Conservation (phyloP, 345 rosid species). For the Camelina hispida region DNA sequence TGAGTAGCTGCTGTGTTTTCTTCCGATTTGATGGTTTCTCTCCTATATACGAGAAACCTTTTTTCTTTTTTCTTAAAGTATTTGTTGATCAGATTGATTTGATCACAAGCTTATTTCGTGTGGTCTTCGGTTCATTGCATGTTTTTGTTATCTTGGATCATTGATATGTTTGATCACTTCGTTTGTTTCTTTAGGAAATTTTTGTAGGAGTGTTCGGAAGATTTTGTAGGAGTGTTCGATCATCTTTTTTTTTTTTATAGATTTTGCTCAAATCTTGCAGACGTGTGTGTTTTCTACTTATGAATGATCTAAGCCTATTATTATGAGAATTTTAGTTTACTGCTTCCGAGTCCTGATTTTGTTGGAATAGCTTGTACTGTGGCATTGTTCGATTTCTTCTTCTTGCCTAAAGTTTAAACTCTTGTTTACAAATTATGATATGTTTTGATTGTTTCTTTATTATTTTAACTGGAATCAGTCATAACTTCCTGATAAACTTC, state of each 20-base stretch:
- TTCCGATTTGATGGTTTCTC: neutral
- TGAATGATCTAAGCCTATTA: no score
- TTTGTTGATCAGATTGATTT: constrained; percentile 20
- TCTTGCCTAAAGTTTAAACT: neutral
- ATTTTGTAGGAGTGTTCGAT: neutral
- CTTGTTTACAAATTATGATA: constrained; percentile 8
- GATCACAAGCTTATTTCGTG: constrained; percentile 4
- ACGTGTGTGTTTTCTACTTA: constrained; percentile 1
- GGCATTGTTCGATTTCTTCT: constrained; percentile 8
- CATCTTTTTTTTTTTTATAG: neutral
- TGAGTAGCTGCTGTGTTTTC: constrained; percentile 20
- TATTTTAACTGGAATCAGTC: neutral
- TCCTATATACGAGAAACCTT: neutral
- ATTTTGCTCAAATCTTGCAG: neutral
- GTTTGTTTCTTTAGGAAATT: neutral
- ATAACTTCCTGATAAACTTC: neutral
- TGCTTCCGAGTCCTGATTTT: constrained; percentile 17
- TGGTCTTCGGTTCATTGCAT: constrained; percentile 3
- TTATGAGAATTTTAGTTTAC: no score
- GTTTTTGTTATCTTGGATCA: constrained; percentile 1
- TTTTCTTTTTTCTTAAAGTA: neutral
- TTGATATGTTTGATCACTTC: constrained; percentile 15
- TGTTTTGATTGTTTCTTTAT: constrained; percentile 20
- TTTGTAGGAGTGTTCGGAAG: neutral
- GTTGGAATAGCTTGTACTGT: neutral